Percentiles rank a stretch among this genome's conserved stretches.
Conservation (phyloP, 2,329 filamentous ascomycete genomes). For the Emmonsiellopsis sp. region DNA sequence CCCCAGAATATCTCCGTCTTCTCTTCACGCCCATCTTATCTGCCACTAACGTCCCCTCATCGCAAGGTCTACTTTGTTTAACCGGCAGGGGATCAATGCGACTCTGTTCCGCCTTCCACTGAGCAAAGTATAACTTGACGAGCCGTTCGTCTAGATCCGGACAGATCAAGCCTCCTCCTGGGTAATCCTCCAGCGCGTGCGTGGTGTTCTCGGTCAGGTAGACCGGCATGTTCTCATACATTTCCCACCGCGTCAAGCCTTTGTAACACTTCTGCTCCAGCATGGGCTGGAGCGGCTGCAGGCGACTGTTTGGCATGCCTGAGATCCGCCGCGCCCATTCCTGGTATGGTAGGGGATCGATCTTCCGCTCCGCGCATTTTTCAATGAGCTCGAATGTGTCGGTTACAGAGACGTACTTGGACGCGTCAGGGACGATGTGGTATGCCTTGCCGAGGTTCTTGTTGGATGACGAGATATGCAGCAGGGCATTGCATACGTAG, state of each 20-base stretch:
- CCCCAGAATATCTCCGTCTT: too few species aligned
- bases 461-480: conserved; percentile 14
- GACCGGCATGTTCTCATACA: conserved; percentile 18
- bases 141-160: conserved; percentile 1
- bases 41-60: too few species aligned
- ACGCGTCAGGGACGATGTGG: conserved; percentile 13
- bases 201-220: conserved; percentile 12
- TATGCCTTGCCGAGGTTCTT: conserved; percentile 12
- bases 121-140: neutral
- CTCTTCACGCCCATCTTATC: too few species aligned
- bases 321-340: conserved; percentile 12
- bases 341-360: conserved; percentile 8
- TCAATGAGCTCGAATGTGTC: conserved; percentile 10
- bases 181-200: conserved; percentile 3
- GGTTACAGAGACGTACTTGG: conserved; percentile 10
- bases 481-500: conserved; percentile 13
- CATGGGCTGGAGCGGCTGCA: conserved; percentile 16
- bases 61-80: too few species aligned
- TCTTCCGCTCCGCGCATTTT: neutral
- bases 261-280: conserved; percentile 16
- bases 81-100: neutral
- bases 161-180: neutral
- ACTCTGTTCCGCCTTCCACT: neutral
- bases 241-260: conserved; percentile 17
- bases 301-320: neutral